Conservation (phyloP, 1,139 yeast species). For the Geotrichum fermentans region DNA sequence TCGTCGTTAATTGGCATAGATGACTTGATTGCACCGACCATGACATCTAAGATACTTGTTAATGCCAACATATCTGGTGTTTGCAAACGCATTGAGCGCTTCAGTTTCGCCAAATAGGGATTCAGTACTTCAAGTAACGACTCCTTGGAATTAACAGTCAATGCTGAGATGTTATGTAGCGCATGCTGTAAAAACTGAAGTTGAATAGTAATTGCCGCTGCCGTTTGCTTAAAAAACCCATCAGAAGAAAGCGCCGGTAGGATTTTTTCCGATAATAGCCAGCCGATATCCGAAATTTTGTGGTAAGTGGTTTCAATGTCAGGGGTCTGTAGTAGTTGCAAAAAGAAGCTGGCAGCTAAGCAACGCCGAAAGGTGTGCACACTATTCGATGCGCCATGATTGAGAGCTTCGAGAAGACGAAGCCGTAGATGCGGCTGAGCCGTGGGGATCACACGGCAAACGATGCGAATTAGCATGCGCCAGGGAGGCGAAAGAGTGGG, state of each 20-base stretch:
- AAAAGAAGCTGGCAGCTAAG: slow-evolving; percentile 1
- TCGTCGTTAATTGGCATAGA: slow-evolving; percentile 7
- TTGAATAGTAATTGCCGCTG: neutral
- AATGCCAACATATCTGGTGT: neutral
- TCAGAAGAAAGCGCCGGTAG: neutral
- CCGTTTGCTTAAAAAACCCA: neutral
- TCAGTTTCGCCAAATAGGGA: neutral
- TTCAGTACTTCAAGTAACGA: neutral
- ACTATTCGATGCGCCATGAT: neutral
- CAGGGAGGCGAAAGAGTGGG: neutral
- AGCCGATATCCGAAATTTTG: neutral
- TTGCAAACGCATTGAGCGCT: neutral
- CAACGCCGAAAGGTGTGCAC: neutral
- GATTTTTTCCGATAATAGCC: neutral
- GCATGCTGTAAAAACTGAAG: slow-evolving; percentile 4
- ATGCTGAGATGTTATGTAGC: neutral
- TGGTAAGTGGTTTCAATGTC: neutral
- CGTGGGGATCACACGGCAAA: neutral
- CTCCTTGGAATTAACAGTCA: neutral
- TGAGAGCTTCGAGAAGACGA: slow-evolving; percentile 2
- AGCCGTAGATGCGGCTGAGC: neutral
- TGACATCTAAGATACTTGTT: neutral
- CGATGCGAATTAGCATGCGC: neutral
- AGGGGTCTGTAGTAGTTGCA: neutral
- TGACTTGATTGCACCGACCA: neutral